Evolutionary conservation across 2,329 filamentous ascomycete genomes (phyloP).

Genomic region (Hirsutella rhossiliensis): DNA sequence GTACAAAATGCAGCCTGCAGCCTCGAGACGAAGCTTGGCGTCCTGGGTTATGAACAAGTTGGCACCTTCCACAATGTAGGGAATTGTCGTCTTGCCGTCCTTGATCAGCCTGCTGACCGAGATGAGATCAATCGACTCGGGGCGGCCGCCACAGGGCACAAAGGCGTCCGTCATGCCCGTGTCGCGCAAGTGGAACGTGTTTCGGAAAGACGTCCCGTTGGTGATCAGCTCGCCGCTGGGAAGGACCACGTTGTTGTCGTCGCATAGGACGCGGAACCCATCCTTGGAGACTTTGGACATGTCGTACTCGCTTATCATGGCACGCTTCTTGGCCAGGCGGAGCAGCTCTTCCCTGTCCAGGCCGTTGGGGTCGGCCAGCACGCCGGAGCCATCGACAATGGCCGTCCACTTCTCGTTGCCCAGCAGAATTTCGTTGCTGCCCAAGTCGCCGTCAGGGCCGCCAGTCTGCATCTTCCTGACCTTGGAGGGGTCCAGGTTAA

Average conservation of each 20-base stretch:
- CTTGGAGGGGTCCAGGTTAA: slow-evolving; percentile 72
- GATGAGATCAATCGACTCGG: slow-evolving; percentile 89
- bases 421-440: slow-evolving; percentile 94
- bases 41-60: slow-evolving; percentile 99
- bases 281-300: slow-evolving; percentile 70
- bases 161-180: slow-evolving; percentile 73
- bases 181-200: slow-evolving; percentile 86
- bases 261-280: slow-evolving; percentile 85
- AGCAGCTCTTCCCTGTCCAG: slow-evolving; percentile 74
- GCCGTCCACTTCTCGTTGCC: slow-evolving; percentile 92
- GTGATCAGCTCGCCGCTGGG: slow-evolving; percentile 75
- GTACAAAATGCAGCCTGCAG: slow-evolving; percentile 89
- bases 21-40: slow-evolving; percentile 87
- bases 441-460: slow-evolving; percentile 90
- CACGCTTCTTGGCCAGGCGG: slow-evolving; percentile 72
- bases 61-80: slow-evolving; percentile 94
- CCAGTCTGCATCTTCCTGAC: slow-evolving; percentile 96
- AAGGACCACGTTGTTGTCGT: slow-evolving; percentile 80
- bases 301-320: slow-evolving; percentile 86
- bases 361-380: slow-evolving; percentile 85
- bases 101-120: slow-evolving; percentile 80
- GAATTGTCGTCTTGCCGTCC: slow-evolving; percentile 75
- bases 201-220: slow-evolving; percentile 93
- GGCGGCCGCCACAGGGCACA: slow-evolving; percentile 90
- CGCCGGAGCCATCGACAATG: slow-evolving; percentile 92